Conservation (phyloP, 1,284 basidiomycete species). For the Cryptococcus sp. region DNA sequence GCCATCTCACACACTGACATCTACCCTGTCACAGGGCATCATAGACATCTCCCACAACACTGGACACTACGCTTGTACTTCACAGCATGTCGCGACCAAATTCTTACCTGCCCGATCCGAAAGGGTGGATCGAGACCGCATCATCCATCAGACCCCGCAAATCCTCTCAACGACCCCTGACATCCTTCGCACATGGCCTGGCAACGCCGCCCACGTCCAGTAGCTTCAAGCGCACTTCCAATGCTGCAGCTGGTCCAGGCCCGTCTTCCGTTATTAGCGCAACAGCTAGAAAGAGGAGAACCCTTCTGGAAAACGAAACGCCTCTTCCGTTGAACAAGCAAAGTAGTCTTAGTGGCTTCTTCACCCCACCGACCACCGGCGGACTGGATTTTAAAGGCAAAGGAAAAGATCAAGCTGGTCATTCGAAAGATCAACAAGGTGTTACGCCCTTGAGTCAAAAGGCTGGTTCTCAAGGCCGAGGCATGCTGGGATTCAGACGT, state of each 20-base stretch:
- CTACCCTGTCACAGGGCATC: no score
- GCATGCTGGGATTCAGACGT: not conserved
- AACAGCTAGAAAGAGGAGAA: slow-evolving; percentile 1
- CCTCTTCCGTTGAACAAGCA: slow-evolving; percentile 7
- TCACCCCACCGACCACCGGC: slow-evolving; percentile 25
- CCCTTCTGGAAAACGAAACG: slow-evolving; percentile 6
- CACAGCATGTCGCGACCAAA: slow-evolving; percentile 4
- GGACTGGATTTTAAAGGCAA: not conserved
- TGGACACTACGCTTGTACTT: no score
- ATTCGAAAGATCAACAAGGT: not conserved
- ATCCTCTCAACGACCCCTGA: slow-evolving; percentile 27
- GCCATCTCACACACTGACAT: no score
- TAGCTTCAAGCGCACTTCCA: slow-evolving; percentile 3
- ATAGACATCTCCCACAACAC: no score
- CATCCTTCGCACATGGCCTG: slow-evolving; percentile 22
- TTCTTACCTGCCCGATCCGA: slow-evolving; percentile 31
- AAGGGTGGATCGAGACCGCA: slow-evolving; percentile 39
- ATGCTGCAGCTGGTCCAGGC: slow-evolving; percentile 16
- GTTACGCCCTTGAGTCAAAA: slow-evolving; percentile 7
- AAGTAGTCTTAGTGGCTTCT: slow-evolving; percentile 16
- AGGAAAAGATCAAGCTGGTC: slow-evolving; percentile 2
- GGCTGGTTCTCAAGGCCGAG: not conserved
- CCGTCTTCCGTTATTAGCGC: slow-evolving; percentile 4
- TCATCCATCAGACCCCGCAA: slow-evolving; percentile 9
- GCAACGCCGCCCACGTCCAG: slow-evolving; percentile 35